phyloP scores from a whole-genome alignment of 352 stramenopile species.

The Pythium aphanidermatum region DNA sequence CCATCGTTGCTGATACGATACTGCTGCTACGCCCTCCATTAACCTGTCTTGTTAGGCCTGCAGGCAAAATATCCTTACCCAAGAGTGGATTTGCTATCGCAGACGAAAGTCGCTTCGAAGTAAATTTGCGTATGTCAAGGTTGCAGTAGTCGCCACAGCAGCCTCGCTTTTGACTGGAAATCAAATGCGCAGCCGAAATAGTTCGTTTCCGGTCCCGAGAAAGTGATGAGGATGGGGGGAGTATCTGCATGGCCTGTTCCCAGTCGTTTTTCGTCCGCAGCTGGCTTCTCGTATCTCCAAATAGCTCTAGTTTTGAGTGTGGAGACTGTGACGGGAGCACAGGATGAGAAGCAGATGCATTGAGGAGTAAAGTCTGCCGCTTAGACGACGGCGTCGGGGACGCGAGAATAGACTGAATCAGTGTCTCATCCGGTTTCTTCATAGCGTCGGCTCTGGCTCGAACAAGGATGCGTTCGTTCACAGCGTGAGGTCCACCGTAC shows the following conservation, averaged over 20 bases:
- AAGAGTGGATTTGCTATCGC: conserved; percentile 3
- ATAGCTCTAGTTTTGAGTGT: conserved; percentile 22
- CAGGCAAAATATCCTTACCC: too few species aligned
- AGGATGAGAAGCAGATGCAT: conserved; percentile 25
- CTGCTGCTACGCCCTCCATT: conserved; percentile 33
- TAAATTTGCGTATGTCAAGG: conserved; percentile 32
- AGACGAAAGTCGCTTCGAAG: conserved; percentile 31
- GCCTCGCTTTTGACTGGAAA: conserved; percentile 68
- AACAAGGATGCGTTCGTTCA: conserved; percentile 56
- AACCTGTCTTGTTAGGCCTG: conserved; percentile 1
- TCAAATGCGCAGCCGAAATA: conserved; percentile 54
- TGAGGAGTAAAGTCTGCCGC: conserved; percentile 24
- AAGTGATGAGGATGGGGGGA: conserved; percentile 41
- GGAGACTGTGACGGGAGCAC: conserved; percentile 12
- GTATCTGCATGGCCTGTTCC: conserved; percentile 50
- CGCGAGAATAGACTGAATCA: conserved; percentile 69
- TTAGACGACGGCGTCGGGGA: conserved; percentile 34
- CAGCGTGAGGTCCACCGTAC: conserved; percentile 52
- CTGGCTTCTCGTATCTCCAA: conserved; percentile 23
- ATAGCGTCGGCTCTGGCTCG: conserved; percentile 45
- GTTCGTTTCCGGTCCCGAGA: conserved; percentile 47
- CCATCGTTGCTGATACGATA: conserved; percentile 38
- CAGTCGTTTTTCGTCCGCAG: conserved; percentile 33
- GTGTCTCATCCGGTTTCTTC: conserved; percentile 44
- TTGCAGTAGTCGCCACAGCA: conserved; percentile 70